Percentiles rank a stretch among this genome's conserved stretches.
Conservation (phyloP, 2,329 filamentous ascomycete species). For the Trichoderma gracile region DNA sequence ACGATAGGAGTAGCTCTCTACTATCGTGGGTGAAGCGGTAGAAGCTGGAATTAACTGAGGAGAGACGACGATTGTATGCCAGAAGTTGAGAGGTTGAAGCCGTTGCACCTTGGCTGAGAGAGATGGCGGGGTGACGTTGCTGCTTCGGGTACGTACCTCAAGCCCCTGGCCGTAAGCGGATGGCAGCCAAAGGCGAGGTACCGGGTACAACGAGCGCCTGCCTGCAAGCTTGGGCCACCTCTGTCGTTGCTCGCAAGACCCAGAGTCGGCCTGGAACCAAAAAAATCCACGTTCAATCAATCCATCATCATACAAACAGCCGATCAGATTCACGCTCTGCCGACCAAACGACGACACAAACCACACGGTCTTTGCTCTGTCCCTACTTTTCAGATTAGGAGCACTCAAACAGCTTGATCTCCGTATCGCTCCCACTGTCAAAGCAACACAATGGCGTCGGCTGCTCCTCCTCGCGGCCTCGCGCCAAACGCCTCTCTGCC, state of each 20-base stretch:
- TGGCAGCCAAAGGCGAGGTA: slow-evolving; percentile 15
- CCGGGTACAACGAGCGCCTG: slow-evolving; percentile 1
- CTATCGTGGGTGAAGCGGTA: slow-evolving; percentile 61
- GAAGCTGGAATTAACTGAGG: slow-evolving; percentile 27
- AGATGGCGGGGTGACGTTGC: slow-evolving; percentile 29
- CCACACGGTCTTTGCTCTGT: not conserved
- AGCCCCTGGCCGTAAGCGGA: slow-evolving; percentile 10
- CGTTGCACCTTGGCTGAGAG: not conserved
- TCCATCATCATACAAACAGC: not conserved
- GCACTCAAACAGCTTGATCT: not conserved
- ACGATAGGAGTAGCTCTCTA: slow-evolving; percentile 78
- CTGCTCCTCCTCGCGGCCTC: slow-evolving; percentile 44
- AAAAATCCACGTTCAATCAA: slow-evolving; percentile 33
- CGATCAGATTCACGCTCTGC: not conserved
- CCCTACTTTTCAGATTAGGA: not conserved
- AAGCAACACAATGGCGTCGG: slow-evolving; percentile 39
- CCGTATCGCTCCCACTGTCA: not conserved
- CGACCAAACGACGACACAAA: not conserved
- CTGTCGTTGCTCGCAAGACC: slow-evolving; percentile 6
- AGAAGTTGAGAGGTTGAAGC: slow-evolving; percentile 14
- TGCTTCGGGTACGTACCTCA: slow-evolving; percentile 13
- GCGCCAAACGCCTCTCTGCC: slow-evolving; percentile 46
- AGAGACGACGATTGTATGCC: slow-evolving; percentile 15
- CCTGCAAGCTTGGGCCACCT: slow-evolving; percentile 34
- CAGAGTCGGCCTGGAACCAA: slow-evolving; percentile 23